Base-by-base conservation (phyloP, 2,329 filamentous ascomycete genomes). In the Calonectria multiphialidica region DNA sequence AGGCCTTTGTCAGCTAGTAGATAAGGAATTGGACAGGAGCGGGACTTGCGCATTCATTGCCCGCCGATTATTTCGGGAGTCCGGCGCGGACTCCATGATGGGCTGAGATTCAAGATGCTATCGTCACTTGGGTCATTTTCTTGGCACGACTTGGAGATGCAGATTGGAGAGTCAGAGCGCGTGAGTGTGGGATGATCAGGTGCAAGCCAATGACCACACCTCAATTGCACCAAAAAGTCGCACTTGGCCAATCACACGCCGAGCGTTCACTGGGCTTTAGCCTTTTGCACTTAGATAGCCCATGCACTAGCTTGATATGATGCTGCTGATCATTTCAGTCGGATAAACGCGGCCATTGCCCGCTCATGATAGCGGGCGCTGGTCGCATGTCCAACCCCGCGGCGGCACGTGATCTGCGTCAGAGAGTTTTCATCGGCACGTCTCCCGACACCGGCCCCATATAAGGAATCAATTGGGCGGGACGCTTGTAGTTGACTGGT, bases 41-140 rank as follows among this genome's bases (percentile, higher is more conserved):
- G 8, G 8, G 37, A 66, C 68, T 18, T 62, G 66, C 68, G 63
- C 68, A 44, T 62, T 71, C 21, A 55, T 71, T 10, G 53, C 68
- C 50, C 68, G 53, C 1, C 66, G 35, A 13, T 16, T 30, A 25
- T 57, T 37, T 30, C 55, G 53, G 35, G 55, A 53, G 25, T 59
- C 53, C 37, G 44, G n/a, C 23, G 33, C n/a, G 21, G 66, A 25
- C 10, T 61, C 33, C 66, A 62, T 68, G 23, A 9, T 53, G 12
- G 5, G 23, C 8, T 23, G 28, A 33, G 9, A 16, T 47, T 42
- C 33, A 13, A n/a, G 15, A 15, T 23, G 10, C 25, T 21, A 1
- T 30, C 13, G 16, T 55, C 37, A 30, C 13, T 59, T 40, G 53
- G 35, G 25, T 25, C 33, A 40, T 59, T 40, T 23, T n/a, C 53